A percentile compares a stretch with the other conserved stretches of the same genome.
These are phyloP conservation scores for Apodospora peruviana DNA, from an alignment of 495 filamentous ascomycete species.

Conservation along the genomic window DNA sequence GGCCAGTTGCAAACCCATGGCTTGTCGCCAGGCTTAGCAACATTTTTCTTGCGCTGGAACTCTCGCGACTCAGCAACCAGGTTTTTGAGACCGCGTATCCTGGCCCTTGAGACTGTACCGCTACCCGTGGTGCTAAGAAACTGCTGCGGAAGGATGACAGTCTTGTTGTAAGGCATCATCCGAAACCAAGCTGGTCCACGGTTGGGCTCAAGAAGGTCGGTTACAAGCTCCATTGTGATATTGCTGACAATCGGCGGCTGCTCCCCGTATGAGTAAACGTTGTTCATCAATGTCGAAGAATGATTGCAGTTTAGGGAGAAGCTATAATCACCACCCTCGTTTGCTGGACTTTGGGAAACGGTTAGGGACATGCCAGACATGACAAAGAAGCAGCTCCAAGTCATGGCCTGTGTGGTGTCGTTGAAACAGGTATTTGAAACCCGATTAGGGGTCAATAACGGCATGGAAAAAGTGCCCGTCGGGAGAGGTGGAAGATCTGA, in stretches of 20 bases:
- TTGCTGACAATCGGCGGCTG: conserved; percentile 58
- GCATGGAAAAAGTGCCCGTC: conserved; percentile 59
- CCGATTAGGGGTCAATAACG: conserved; percentile 46
- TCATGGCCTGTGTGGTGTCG: conserved; percentile 49
- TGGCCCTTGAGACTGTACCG: conserved; percentile 6
- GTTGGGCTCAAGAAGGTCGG: conserved; percentile 52
- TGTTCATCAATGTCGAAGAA: conserved; percentile 24
- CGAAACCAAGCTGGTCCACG: conserved; percentile 76
- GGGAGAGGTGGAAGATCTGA: conserved; percentile 54
- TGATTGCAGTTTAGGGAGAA: conserved; percentile 30
- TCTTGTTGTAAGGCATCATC: conserved; percentile 66
- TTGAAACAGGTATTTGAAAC: conserved; percentile 62
- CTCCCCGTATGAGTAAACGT: conserved; percentile 60
- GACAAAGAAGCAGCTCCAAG: conserved; percentile 62
- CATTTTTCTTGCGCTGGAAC: conserved; percentile 43
- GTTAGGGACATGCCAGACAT: conserved; percentile 30
- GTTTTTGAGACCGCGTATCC: background rate
- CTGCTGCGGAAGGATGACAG: conserved; percentile 64
- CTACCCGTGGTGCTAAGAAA: conserved; percentile 29
- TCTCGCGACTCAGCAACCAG: conserved; percentile 16
- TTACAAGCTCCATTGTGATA: conserved; percentile 54
- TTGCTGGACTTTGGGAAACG: conserved; percentile 8
- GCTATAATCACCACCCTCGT: conserved; percentile 22
- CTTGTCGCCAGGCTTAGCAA: conserved; percentile 54
- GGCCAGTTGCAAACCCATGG: conserved; percentile 93